A percentile compares a stretch with the other conserved stretches of the same genome.
Conservation (phyloP, 768 basidiomycete species). For the Myochromella boudieri region DNA sequence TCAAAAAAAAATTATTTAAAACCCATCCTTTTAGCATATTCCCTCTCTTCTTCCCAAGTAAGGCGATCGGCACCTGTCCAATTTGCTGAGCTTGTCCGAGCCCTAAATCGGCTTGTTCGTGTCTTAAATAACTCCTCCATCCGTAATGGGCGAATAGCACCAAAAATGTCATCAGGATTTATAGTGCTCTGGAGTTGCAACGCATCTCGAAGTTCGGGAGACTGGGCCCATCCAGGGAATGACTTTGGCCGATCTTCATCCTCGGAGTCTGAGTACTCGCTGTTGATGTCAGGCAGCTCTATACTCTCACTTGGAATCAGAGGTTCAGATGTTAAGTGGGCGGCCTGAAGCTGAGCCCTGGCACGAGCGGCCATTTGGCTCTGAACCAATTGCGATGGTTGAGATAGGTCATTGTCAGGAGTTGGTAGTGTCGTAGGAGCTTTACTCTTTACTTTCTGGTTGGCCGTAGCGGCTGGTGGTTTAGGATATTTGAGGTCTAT, state of each 20-base stretch:
- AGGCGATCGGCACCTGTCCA: conserved; percentile 93
- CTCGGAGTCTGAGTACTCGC: conserved; percentile 96
- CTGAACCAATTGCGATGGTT: conserved; percentile 64
- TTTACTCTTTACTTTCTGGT: conserved; percentile 52
- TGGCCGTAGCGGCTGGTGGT: conserved; percentile 13
- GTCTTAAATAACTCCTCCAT: conserved; percentile 94
- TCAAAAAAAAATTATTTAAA: conserved; percentile 44
- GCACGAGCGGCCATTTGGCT: conserved; percentile 72
- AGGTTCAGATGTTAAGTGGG: conserved; percentile 43
- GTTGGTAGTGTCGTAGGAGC: conserved; percentile 26
- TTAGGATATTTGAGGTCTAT: conserved; percentile 37
- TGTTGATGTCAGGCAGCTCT: conserved; percentile 93
- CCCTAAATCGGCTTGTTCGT: conserved; percentile 78
- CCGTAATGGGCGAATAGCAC: conserved; percentile 76
- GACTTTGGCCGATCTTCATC: conserved; percentile 78
- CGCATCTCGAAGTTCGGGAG: conserved; percentile 79
- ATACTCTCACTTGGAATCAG: conserved; percentile 73
- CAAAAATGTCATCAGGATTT: conserved; percentile 92
- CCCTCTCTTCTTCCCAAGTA: conserved; percentile 79
- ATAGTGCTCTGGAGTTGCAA: conserved; percentile 82
- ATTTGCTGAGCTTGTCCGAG: conserved; percentile 91
- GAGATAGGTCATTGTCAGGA: conserved; percentile 52
- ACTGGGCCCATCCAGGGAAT: conserved; percentile 91
- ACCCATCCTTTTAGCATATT: conserved; percentile 92
- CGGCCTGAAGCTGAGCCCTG: conserved; percentile 65